Conservation (phyloP, 2,329 filamentous ascomycete species). For the Aspergillus ustus region DNA sequence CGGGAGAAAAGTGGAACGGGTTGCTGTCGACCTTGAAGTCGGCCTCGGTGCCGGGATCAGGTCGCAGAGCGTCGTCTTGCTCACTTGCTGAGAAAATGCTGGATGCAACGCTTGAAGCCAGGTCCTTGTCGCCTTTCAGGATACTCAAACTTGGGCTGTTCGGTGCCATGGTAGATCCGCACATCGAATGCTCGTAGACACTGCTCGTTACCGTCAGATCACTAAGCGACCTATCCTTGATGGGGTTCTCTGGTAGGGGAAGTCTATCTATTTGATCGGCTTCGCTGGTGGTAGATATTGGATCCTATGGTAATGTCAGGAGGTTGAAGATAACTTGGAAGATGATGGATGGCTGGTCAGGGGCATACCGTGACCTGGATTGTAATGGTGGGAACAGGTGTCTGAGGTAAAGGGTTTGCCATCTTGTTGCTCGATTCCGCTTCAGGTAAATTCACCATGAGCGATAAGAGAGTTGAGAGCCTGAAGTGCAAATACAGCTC, state of each 20-base stretch:
- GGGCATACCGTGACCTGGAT: too few relatives aligned
- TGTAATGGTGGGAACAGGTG: too few relatives aligned
- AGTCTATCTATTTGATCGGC: too few relatives aligned
- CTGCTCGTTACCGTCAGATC: conserved; percentile 16
- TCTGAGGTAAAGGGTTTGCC: too few relatives aligned
- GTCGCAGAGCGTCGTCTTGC: conserved; percentile 64
- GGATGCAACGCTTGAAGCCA: background rate
- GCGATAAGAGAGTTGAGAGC: too few relatives aligned
- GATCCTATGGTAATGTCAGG: too few relatives aligned
- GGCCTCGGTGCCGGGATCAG: conserved; percentile 73
- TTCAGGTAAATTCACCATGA: too few relatives aligned
- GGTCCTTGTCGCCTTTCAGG: conserved; percentile 7
- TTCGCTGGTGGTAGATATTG: too few relatives aligned
- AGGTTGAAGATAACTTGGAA: too few relatives aligned
- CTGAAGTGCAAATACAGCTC: too few relatives aligned
- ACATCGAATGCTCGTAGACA: conserved; percentile 20
- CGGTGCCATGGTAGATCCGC: conserved; percentile 22
- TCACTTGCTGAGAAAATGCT: conserved; percentile 17
- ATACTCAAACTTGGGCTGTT: conserved; percentile 12
- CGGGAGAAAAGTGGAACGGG: conserved; percentile 69
- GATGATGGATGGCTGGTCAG: too few relatives aligned
- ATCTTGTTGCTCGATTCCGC: too few relatives aligned
- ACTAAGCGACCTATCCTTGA: conserved; percentile 8
- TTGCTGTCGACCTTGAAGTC: conserved; percentile 79
- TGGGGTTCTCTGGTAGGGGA: background rate